Evolutionary conservation across 495 filamentous ascomycete genomes (phyloP), one percentile per base, ranked within the genome.

Genomic region (Lophiostoma macrostomum): DNA sequence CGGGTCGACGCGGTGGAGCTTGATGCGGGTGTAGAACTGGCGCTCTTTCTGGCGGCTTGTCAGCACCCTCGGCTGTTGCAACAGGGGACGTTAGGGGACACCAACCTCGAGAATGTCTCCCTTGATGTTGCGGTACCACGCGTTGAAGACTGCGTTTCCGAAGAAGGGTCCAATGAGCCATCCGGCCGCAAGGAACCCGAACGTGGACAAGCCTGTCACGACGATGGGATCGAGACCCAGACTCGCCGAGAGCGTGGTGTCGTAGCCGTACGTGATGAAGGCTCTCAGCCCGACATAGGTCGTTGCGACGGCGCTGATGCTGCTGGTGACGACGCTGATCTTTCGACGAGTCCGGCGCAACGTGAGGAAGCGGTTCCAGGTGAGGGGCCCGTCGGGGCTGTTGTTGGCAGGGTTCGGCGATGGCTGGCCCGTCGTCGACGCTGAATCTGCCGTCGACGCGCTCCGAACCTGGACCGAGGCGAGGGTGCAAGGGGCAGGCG

Each of bases 301-400:
- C 27, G 76, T 77, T 13, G 68, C 62, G n/a, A 79, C 58, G 27
- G 80, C 80, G 31, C 76, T 81, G n/a, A 80, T 63, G 47, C 95
- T 69, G 7, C 86, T 89, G 31, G 86, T 85, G 41, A 73, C 80
- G 31, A 94, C 82, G 57, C 90, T 86, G 78, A 88, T 86, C 42
- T 86, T 80, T 12, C 93, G 86, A 18, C 91, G 87, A 28, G 80
- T 83, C 45, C 85, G 83, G 64, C 93, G 91, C 40, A 97, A 84
- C 58, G 77, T 77, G 78, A 98, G 91, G 80, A 95, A 98, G 31
- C 81, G 81, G 74, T 96, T 86, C 93, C 93, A 98, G 71, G 90
- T 82, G 16, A 95, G 81, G 14, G 47, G 45, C 22, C n/a, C n/a
- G 49, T 29, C 4, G 38, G 18, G 23, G 31, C 14, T n/a, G 23